phyloP scores from a whole-genome alignment of 2,329 filamentous ascomycete genomes.

The Verticillium klebahnii region DNA sequence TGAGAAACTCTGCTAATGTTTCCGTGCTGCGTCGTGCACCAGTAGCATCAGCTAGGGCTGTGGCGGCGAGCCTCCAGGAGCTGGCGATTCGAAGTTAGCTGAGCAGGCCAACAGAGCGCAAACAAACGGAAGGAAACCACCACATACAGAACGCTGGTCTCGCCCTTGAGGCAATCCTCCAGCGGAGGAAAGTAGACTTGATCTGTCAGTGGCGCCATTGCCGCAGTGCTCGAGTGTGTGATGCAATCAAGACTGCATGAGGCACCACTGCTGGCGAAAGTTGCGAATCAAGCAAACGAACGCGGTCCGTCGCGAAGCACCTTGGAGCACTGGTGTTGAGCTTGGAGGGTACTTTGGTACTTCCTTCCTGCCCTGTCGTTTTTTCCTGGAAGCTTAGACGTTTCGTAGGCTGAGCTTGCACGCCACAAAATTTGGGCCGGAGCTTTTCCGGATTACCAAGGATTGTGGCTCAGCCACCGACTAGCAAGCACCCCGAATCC shows the following conservation, averaged over 20 bases:
- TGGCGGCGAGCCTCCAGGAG: constrained; percentile 58
- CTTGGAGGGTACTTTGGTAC: constrained; percentile 1
- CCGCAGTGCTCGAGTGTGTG: constrained; percentile 30
- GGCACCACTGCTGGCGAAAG: constrained; percentile 15
- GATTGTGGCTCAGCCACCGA: neutral
- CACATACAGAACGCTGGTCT: constrained; percentile 73
- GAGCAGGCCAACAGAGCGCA: constrained; percentile 5
- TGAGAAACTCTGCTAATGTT: constrained; percentile 64
- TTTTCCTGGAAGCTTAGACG: neutral
- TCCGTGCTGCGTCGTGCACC: constrained; percentile 48
- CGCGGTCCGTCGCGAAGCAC: constrained; percentile 7
- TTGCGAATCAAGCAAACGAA: constrained; percentile 18
- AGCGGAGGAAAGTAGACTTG: constrained; percentile 77
- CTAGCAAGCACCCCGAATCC: neutral
- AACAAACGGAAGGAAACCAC: constrained; percentile 1
- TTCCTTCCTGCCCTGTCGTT: neutral
- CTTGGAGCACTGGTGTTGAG: constrained; percentile 4
- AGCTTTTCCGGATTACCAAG: neutral
- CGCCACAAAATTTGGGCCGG: neutral
- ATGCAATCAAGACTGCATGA: constrained; percentile 11
- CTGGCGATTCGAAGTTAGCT: constrained; percentile 25
- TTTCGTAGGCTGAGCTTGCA: neutral
- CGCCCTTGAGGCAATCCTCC: constrained; percentile 78
- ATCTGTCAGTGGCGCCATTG: constrained; percentile 69
- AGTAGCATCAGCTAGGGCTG: constrained; percentile 50